phyloP scores from a whole-genome alignment of 192 early-diverging fungal genomes.

The Backusella tarrabulga region DNA sequence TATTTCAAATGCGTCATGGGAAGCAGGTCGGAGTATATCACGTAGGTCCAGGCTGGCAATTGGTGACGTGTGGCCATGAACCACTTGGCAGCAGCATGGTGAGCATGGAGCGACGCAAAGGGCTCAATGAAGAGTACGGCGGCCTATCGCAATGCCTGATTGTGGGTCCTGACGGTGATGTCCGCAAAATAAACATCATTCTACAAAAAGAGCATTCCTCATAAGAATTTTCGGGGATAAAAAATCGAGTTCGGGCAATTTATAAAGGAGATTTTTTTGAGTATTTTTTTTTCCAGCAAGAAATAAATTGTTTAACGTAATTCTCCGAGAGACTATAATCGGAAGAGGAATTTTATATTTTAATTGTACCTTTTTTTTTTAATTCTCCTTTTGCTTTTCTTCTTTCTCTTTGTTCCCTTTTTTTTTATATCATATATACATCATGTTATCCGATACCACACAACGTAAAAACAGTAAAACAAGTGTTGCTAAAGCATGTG shows the following conservation, averaged over 20 bases:
- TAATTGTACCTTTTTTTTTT: not conserved
- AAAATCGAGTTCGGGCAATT: not conserved
- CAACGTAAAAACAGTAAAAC: conserved; percentile 36
- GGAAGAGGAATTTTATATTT: conserved; percentile 4
- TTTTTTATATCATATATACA: not conserved
- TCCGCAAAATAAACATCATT: conserved; percentile 34
- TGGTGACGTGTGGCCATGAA: conserved; percentile 48
- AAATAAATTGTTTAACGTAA: not conserved
- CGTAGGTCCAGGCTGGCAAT: conserved; percentile 57
- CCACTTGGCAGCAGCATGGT: conserved; percentile 40
- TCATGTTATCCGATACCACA: not conserved
- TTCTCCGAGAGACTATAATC: not conserved
- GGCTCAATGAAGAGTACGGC: not conserved
- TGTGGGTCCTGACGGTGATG: conserved; percentile 53
- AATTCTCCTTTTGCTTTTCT: not conserved
- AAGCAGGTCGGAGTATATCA: conserved; percentile 55
- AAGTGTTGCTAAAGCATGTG: conserved; percentile 88
- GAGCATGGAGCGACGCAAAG: conserved; percentile 14
- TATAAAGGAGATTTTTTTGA: not conserved
- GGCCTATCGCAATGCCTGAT: conserved; percentile 48
- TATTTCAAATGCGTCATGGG: conserved; percentile 62
- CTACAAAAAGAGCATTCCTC: not conserved
- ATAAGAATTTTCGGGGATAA: not conserved
- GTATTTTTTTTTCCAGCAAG: not conserved
- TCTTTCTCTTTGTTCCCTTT: not conserved